Evolutionary conservation across 495 filamentous ascomycete species (phyloP).

Genomic region (Cladorrhinum samala): DNA sequence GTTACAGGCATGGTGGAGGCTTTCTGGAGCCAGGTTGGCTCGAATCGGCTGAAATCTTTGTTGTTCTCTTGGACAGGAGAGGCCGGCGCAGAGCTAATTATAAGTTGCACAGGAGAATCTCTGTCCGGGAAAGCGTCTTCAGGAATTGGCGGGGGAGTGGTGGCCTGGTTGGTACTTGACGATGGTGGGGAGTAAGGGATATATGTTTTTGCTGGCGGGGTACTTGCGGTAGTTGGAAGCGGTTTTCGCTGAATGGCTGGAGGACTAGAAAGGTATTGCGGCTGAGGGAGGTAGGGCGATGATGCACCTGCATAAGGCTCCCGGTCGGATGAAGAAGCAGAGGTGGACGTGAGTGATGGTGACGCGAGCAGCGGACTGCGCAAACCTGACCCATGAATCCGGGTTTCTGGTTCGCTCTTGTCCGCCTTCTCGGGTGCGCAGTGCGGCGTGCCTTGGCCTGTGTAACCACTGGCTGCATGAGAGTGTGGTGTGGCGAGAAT

Average conservation of each 20-base stretch:
- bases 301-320: slow-evolving; percentile 2
- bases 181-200: background rate
- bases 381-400: background rate
- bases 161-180: slow-evolving; percentile 6
- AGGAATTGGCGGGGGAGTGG: background rate
- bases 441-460: background rate
- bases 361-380: background rate
- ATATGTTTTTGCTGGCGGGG: no score
- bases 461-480: slow-evolving; percentile 1
- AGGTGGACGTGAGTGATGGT: background rate
- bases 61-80: background rate
- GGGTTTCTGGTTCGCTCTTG: background rate
- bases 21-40: slow-evolving; percentile 20
- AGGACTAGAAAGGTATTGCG: slow-evolving; percentile 1
- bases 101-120: background rate
- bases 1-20: slow-evolving; percentile 7
- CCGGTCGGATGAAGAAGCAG: background rate
- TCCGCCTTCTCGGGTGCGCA: background rate
- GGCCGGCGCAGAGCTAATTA: background rate
- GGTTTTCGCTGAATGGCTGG: slow-evolving; percentile 13
- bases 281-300: slow-evolving; percentile 1
- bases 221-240: slow-evolving; percentile 3
- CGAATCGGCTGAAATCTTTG: slow-evolving; percentile 1
- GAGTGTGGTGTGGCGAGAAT: background rate
- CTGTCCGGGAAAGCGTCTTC: background rate